phyloP scores from a whole-genome alignment of 1,139 yeast genomes.

The Taphrina flavorubra region DNA sequence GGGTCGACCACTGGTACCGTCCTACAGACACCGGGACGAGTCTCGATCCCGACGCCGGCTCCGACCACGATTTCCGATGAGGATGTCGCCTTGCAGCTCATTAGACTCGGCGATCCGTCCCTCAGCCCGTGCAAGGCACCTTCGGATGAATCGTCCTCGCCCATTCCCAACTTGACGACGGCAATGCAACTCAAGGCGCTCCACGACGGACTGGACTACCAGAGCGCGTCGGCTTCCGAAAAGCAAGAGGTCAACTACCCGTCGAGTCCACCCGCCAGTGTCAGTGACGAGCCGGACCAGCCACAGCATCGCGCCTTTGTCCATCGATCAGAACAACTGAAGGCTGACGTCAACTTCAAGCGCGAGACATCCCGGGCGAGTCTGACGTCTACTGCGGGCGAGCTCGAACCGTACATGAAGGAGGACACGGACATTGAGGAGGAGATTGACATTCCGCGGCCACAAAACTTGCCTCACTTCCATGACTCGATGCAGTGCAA shows the following conservation, averaged over 20 bases:
- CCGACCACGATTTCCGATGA: conserved; percentile 43
- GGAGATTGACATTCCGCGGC: conserved; percentile 37
- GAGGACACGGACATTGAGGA: conserved; percentile 27
- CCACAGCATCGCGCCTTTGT: conserved; percentile 9
- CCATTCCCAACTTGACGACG: conserved; percentile 28
- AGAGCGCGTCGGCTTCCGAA: conserved; percentile 6
- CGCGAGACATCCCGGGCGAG: conserved; percentile 10
- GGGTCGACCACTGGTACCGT: conserved; percentile 21
- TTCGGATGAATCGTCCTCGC: conserved; percentile 30
- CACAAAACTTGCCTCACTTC: conserved; percentile 34
- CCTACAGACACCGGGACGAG: conserved; percentile 32
- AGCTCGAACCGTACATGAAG: conserved; percentile 15
- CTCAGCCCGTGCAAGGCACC: conserved; percentile 35
- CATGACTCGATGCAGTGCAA: conserved; percentile 22
- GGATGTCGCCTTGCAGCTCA: conserved; percentile 43
- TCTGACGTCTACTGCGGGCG: conserved; percentile 4
- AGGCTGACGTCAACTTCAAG: background rate
- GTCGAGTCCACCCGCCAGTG: conserved; percentile 36
- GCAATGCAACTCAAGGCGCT: conserved; percentile 32
- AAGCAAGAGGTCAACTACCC: conserved; percentile 35
- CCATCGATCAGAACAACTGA: background rate
- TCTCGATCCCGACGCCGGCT: conserved; percentile 41
- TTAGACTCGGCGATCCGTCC: conserved; percentile 42
- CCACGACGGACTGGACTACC: conserved; percentile 21
- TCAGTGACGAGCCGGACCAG: conserved; percentile 25